These are phyloP conservation scores for Stromatinia cepivora DNA, from an alignment of 2,329 filamentous ascomycete species.

Conservation along the genomic window DNA sequence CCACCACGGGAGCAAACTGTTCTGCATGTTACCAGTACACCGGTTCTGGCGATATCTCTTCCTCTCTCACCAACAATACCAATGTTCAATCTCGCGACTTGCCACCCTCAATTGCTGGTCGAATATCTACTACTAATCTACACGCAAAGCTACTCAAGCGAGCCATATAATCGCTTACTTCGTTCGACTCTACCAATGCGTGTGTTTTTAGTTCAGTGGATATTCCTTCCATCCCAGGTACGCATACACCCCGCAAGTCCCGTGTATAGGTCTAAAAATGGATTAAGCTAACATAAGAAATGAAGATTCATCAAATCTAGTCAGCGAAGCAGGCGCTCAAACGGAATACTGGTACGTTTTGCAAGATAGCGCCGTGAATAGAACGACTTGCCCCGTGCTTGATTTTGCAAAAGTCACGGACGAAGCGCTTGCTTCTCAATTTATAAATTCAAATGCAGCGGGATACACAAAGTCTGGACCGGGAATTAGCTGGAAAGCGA, in stretches of 20 bases:
- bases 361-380: not conserved
- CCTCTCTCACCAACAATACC: not conserved
- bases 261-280: not conserved
- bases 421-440: constrained; percentile 3
- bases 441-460: constrained; percentile 7
- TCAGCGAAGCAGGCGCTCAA: not conserved
- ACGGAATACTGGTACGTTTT: constrained; percentile 14
- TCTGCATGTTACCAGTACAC: constrained; percentile 10
- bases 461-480: constrained; percentile 2
- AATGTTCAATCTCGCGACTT: not conserved
- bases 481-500: not conserved
- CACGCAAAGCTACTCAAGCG: not conserved
- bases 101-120: constrained; percentile 5
- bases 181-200: not conserved
- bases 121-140: not conserved
- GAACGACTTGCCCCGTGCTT: constrained; percentile 5
- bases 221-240: not conserved
- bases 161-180: not conserved
- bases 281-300: not conserved
- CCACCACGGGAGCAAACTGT: not conserved
- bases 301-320: constrained; percentile 6
- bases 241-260: not conserved
- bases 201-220: not conserved
- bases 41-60: not conserved
- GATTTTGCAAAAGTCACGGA: constrained; percentile 2